These are phyloP conservation scores for Acanthochlamys bracteata DNA, from an alignment of 106 monocot species.

Conservation along the genomic window DNA sequence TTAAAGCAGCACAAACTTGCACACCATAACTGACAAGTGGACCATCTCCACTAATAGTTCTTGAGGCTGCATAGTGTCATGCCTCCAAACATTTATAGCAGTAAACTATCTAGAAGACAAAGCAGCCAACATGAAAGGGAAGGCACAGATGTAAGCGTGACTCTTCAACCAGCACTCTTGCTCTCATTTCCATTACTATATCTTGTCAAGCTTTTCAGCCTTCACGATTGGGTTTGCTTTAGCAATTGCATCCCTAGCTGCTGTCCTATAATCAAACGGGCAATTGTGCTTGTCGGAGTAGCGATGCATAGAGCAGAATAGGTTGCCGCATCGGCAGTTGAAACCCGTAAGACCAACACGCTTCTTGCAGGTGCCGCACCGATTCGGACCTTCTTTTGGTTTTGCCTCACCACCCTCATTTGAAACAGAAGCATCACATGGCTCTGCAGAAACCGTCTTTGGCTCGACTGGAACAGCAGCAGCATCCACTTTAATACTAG, in stretches of 20 bases:
- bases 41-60: constrained; percentile 10
- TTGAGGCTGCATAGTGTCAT: constrained; percentile 8
- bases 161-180: background rate
- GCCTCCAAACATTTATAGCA: constrained; percentile 9
- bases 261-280: constrained; percentile 22
- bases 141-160: background rate
- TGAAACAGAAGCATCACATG: background rate
- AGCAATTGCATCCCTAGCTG: constrained; percentile 26
- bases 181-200: constrained; percentile 10
- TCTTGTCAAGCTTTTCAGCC: constrained; percentile 35
- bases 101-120: constrained; percentile 2
- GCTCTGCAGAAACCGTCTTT: constrained; percentile 13
- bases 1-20: background rate
- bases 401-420: constrained; percentile 9
- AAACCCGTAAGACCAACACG: constrained; percentile 26
- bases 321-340: constrained; percentile 28
- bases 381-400: constrained; percentile 23
- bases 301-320: constrained; percentile 28
- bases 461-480: constrained; percentile 13
- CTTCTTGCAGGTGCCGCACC: constrained; percentile 31
- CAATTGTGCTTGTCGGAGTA: constrained; percentile 34
- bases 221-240: constrained; percentile 32
- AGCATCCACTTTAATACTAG: background rate
- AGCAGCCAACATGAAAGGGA: constrained; percentile 8
- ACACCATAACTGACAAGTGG: constrained; percentile 12